Evolutionary conservation across 2,329 filamentous ascomycete genomes (phyloP).

Genomic region (Podosphaera xanthii): DNA sequence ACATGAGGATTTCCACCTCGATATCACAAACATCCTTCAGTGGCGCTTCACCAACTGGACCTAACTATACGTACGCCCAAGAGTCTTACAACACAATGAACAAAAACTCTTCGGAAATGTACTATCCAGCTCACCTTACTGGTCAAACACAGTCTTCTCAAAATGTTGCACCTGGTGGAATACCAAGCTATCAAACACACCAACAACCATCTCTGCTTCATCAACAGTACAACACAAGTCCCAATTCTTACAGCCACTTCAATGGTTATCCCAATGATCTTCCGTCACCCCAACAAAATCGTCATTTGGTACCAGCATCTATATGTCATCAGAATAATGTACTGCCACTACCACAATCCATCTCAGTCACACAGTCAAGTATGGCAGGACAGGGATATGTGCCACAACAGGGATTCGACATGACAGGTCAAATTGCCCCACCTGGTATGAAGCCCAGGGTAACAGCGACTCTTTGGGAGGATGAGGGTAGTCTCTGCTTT

Average conservation of each 20-base stretch:
- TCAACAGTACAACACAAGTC: conserved; percentile 43
- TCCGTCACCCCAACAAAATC: conserved; percentile 51
- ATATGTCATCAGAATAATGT: conserved; percentile 45
- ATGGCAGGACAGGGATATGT: conserved; percentile 25
- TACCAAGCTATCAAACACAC: conserved; percentile 59
- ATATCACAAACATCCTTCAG: conserved; percentile 17
- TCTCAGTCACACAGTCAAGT: conserved; percentile 22
- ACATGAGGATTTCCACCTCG: conserved; percentile 21
- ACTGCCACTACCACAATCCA: conserved; percentile 43
- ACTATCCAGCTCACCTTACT: conserved; percentile 57
- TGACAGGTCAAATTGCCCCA: conserved; percentile 77
- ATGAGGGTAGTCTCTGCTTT: conserved; percentile 92
- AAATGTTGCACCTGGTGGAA: conserved; percentile 48
- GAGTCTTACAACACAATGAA: conserved; percentile 43
- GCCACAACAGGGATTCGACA: conserved; percentile 40
- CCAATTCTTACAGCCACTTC: conserved; percentile 41
- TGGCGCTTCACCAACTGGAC: conserved; percentile 16
- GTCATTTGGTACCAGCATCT: conserved; percentile 43
- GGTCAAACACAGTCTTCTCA: conserved; percentile 54
- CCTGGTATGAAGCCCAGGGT: conserved; percentile 91
- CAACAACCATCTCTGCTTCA: conserved; percentile 47
- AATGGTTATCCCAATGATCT: conserved; percentile 52
- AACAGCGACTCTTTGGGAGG: conserved; percentile 92
- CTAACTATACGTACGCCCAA: conserved; percentile 20
- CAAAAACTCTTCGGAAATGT: conserved; percentile 60